phyloP scores from a whole-genome alignment of 306 rosid species.

The Quercus gilva region DNA sequence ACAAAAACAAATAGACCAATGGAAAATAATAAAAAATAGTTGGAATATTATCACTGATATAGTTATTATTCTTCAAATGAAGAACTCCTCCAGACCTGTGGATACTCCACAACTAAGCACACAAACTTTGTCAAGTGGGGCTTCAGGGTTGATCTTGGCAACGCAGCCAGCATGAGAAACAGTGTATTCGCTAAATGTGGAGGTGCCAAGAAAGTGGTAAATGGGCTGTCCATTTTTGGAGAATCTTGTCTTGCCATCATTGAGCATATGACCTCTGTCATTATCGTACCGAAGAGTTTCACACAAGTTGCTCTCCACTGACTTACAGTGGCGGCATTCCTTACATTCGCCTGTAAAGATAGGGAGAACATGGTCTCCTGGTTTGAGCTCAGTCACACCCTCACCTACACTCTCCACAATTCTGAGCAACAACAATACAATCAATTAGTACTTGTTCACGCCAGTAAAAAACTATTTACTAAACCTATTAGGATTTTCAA shows the following conservation, averaged over 20 bases:
- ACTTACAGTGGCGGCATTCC: slow-evolving; percentile 77
- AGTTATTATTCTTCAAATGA: not conserved
- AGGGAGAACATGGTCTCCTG: slow-evolving; percentile 90
- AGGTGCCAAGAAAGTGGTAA: slow-evolving; percentile 82
- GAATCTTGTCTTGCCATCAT: slow-evolving; percentile 58
- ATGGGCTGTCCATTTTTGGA: slow-evolving; percentile 70
- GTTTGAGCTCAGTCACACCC: slow-evolving; percentile 82
- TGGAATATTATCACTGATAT: too few species aligned
- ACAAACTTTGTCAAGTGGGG: slow-evolving; percentile 92
- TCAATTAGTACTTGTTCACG: not conserved
- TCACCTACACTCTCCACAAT: slow-evolving; percentile 83
- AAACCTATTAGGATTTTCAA: too few species aligned
- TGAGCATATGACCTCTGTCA: slow-evolving; percentile 73
- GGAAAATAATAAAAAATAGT: not conserved
- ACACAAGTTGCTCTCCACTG: slow-evolving; percentile 95
- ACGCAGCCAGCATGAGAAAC: slow-evolving; percentile 76
- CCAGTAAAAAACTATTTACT: not conserved
- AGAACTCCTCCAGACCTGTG: slow-evolving; percentile 51
- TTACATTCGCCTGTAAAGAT: slow-evolving; percentile 92
- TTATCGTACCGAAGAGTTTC: slow-evolving; percentile 82
- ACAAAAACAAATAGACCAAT: not conserved
- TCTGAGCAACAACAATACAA: slow-evolving; percentile 27
- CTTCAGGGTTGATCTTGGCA: slow-evolving; percentile 81
- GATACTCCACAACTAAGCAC: slow-evolving; percentile 88
- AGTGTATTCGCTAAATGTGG: slow-evolving; percentile 87